A percentile compares a stretch with the other conserved stretches of the same genome.
Evolutionary conservation across 2,329 filamentous ascomycete genomes (phyloP).

Genomic region (Colletotrichum truncatum): DNA sequence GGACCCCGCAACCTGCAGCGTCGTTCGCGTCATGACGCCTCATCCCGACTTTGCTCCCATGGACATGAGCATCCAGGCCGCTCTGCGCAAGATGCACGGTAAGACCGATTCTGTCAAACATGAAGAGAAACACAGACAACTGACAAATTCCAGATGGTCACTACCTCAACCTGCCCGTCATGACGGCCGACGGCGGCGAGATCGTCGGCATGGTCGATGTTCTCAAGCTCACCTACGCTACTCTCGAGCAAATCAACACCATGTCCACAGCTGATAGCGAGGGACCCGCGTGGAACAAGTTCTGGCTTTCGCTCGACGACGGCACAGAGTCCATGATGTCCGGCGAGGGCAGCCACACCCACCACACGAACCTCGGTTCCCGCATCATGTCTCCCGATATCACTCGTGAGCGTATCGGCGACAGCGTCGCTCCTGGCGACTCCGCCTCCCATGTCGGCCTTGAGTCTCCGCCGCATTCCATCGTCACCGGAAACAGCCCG

Average conservation of each 20-base stretch:
- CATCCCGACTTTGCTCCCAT: constrained; percentile 98
- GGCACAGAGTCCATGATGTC: constrained; percentile 98
- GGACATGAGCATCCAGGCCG: constrained; percentile 99
- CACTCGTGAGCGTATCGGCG: constrained; percentile 74
- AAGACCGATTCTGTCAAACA: too few relatives aligned
- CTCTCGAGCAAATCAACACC: constrained; percentile 95
- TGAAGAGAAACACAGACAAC: too few relatives aligned
- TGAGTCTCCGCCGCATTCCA: constrained; percentile 78
- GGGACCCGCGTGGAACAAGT: constrained; percentile 99
- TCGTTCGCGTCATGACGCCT: constrained; percentile 98
- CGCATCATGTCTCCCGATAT: constrained; percentile 85
- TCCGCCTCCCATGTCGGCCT: constrained; percentile 92
- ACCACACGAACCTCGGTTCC: constrained; percentile 70
- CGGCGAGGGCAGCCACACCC: constrained; percentile 81
- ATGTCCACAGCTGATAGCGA: constrained; percentile 91
- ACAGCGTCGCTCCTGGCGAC: constrained; percentile 91
- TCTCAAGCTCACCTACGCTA: constrained; percentile 96
- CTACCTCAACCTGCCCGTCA: constrained; percentile 97
- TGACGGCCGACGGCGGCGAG: constrained; percentile 90
- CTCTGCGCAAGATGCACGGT: constrained; percentile 99
- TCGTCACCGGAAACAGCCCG: constrained; percentile 56
- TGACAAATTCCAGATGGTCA: constrained; percentile 78
- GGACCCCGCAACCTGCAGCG: constrained; percentile 93
- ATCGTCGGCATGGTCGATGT: constrained; percentile 99
- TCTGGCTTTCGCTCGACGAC: constrained; percentile 95